phyloP scores from a whole-genome alignment of 2,329 filamentous ascomycete genomes.

The Aspergillus awamori region DNA sequence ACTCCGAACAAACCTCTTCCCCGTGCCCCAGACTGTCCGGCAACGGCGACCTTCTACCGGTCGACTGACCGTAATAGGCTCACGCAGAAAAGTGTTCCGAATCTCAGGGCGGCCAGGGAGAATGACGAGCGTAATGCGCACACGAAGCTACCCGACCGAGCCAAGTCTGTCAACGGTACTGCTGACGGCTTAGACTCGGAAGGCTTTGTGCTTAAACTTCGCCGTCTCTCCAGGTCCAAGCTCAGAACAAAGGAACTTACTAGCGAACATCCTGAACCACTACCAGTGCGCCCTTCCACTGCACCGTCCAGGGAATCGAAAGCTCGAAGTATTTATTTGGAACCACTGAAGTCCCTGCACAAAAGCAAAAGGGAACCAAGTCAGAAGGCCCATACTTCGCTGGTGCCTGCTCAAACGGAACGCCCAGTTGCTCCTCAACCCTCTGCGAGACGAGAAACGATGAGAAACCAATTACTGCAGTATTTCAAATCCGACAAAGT shows the following conservation, averaged over 20 bases:
- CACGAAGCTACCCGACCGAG: conserved; percentile 20
- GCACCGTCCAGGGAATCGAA: conserved; percentile 29
- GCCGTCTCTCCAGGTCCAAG: conserved; percentile 28
- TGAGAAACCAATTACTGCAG: conserved; percentile 38
- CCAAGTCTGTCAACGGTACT: conserved; percentile 30
- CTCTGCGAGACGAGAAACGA: conserved; percentile 26
- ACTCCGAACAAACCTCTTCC: conserved; percentile 36
- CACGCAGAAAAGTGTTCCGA: conserved; percentile 23
- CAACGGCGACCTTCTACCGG: conserved; percentile 16
- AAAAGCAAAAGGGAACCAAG: conserved; percentile 22
- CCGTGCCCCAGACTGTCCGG: conserved; percentile 25
- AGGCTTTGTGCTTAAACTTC: conserved; percentile 21
- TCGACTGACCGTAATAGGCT: conserved; percentile 14
- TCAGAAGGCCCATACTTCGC: conserved; percentile 10
- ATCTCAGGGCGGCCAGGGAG: conserved; percentile 18
- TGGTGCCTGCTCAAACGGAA: conserved; percentile 11
- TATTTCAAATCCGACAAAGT: conserved; percentile 40
- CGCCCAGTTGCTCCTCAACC: conserved; percentile 10
- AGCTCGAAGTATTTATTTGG: conserved; percentile 31
- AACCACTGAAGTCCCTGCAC: conserved; percentile 29
- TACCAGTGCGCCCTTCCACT: conserved; percentile 28
- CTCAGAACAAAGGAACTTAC: conserved; percentile 23
- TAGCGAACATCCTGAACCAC: conserved; percentile 19
- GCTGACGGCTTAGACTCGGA: conserved; percentile 15
- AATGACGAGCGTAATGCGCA: conserved; percentile 17